These are phyloP conservation scores for Fusarium albidum DNA, from an alignment of 2,329 filamentous ascomycete genomes.

Conservation along the genomic window DNA sequence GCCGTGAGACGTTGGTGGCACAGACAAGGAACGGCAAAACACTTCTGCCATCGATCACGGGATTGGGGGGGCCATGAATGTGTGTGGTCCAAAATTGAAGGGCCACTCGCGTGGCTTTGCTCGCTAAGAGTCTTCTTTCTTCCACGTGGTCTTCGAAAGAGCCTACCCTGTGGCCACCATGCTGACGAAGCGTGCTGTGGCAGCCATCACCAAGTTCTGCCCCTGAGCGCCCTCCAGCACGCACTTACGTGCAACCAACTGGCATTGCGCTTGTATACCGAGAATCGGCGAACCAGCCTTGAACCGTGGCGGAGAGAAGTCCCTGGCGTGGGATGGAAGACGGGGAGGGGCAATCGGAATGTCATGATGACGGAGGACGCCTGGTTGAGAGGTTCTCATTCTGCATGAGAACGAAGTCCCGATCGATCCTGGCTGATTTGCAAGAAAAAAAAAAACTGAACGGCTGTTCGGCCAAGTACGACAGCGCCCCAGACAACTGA, in stretches of 20 bases:
- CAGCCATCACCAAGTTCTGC: neutral
- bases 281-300: neutral
- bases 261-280: neutral
- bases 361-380: constrained; percentile 32
- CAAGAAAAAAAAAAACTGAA: neutral
- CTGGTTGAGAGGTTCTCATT: constrained; percentile 2
- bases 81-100: neutral
- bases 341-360: constrained; percentile 27
- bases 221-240: constrained; percentile 14
- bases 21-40: constrained; percentile 17
- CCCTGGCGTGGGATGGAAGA: constrained; percentile 3
- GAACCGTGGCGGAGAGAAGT: constrained; percentile 5
- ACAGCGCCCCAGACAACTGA: neutral
- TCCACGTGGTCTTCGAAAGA: neutral
- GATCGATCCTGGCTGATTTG: constrained; percentile 11
- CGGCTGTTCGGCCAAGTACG: constrained; percentile 7
- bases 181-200: neutral
- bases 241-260: neutral
- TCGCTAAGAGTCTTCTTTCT: neutral
- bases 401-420: neutral
- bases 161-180: constrained; percentile 19
- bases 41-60: constrained; percentile 22
- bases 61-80: neutral
- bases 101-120: neutral
- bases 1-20: constrained; percentile 5